Evolutionary conservation across 495 filamentous ascomycete genomes (phyloP), one percentile per base, ranked within the genome.

Genomic region (Cladorrhinum samala): DNA sequence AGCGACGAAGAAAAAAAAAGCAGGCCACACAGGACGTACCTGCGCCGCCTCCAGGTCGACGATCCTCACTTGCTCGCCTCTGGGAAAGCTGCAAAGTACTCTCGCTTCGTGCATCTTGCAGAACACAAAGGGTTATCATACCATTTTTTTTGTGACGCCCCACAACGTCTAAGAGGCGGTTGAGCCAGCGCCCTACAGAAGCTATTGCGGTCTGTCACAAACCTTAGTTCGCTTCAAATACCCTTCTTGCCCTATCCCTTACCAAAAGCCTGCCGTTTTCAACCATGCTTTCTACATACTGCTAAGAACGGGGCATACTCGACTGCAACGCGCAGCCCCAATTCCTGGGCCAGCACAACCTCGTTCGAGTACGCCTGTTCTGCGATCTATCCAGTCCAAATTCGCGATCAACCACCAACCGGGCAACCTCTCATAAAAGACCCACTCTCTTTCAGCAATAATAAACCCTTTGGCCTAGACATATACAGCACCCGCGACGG

Each of bases 241-340:
- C 38, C 23, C 30, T 39, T 18, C 20, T 23, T 37, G 30, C 27
- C 30, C 19, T 17, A 11, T 21, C 2, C 23, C 48, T 14, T 21
- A 16, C 18, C 8, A 23, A n/a, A 7, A 46, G 14, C 38, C 39
- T 41, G 50, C 21, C 24, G 25, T 46, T 50, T 24, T 43, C 46
- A 39, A 53, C 46, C 50, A 57, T 57, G 55, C 50, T 40, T 46
- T 19, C 40, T 20, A 46, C 30, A 5, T 14, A 18, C 30, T 40
- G 30, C 33, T 57, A 50, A 53, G 46, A 17, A 41, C 39, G 40
- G 44, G 30, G 27, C 24, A 27, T 46, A 49, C 23, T 46, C 38
- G 25, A 11, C 36, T 39, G 40, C 49, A 33, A 39, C 50, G 11
- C 46, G 20, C 55, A 53, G 21, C 45, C 24, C 45, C 45, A 47